Evolutionary conservation across 2,329 filamentous ascomycete species (phyloP).

Genomic region (Thielaviopsis musarum): DNA sequence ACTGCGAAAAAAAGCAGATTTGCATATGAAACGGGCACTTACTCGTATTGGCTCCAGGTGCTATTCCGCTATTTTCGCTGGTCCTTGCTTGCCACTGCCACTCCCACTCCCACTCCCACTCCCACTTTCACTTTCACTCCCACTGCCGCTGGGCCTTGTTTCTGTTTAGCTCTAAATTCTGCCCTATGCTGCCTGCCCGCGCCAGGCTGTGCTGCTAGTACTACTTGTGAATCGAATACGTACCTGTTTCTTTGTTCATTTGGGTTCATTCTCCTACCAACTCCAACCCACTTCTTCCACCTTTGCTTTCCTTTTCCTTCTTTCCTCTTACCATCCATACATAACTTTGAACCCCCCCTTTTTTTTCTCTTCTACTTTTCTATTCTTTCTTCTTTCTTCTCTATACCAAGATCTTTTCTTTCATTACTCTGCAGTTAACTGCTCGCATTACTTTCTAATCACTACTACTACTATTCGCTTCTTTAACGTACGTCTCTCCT

Average conservation of each 20-base stretch:
- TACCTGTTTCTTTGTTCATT: background rate
- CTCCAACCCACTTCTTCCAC: slow-evolving; percentile 3
- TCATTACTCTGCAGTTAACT: slow-evolving; percentile 11
- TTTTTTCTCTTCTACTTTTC: background rate
- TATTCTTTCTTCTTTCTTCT: slow-evolving; percentile 5
- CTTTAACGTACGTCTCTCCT: slow-evolving; percentile 3
- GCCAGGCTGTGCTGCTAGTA: too few relatives aligned
- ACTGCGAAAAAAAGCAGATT: too few relatives aligned
- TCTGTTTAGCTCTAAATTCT: too few relatives aligned
- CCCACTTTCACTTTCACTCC: background rate
- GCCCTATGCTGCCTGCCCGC: too few relatives aligned
- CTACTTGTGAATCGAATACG: background rate
- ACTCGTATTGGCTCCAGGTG: too few relatives aligned
- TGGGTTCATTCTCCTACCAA: slow-evolving; percentile 2
- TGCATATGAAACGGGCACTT: too few relatives aligned
- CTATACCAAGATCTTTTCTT: slow-evolving; percentile 7
- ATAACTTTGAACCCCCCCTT: background rate
- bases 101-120: background rate
- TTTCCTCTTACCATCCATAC: background rate
- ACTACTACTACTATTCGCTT: slow-evolving; percentile 3
- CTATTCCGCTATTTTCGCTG: too few relatives aligned
- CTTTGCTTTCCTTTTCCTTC: background rate
- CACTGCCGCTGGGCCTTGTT: background rate
- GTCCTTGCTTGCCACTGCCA: background rate
- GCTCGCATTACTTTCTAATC: slow-evolving; percentile 11